A percentile compares a stretch with the other conserved stretches of the same genome.
Conservation (phyloP, 441 rosid genomes). For the Populus hybrid region DNA sequence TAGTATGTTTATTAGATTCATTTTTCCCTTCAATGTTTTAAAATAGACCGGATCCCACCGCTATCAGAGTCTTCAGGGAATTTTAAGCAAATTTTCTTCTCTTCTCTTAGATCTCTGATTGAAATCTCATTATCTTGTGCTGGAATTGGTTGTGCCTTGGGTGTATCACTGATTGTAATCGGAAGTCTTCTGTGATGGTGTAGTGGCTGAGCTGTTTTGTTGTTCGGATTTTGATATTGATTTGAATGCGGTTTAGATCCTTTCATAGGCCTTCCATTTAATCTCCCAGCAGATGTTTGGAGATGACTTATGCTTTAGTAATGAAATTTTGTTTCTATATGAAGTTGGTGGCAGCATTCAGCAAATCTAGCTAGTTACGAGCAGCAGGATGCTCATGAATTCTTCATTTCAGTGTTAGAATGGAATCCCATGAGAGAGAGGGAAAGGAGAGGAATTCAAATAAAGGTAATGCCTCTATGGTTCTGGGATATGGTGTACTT, state of each 20-base stretch:
- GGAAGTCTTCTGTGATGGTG: conserved; percentile 3
- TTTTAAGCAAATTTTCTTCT: neutral
- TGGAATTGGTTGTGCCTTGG: conserved; percentile 5
- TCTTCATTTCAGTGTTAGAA: conserved; percentile 79
- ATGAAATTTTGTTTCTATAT: conserved; percentile 34
- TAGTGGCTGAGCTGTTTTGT: neutral
- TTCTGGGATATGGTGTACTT: conserved; percentile 12
- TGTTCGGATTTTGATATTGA: conserved; percentile 7
- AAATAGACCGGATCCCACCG: neutral
- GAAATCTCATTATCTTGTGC: neutral
- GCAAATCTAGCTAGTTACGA: conserved; percentile 70
- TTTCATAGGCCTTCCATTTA: conserved; percentile 14
- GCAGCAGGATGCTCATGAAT: conserved; percentile 90
- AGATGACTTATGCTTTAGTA: conserved; percentile 28
- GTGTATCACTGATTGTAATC: neutral
- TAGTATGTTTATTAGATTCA: conserved; percentile 15
- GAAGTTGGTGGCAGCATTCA: conserved; percentile 94
- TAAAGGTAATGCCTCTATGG: conserved; percentile 48
- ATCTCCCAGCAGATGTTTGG: conserved; percentile 15
- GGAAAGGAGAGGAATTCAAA: conserved; percentile 43
- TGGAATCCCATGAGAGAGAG: conserved; percentile 70
- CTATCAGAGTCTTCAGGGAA: conserved; percentile 1
- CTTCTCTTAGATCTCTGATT: neutral
- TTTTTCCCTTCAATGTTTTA: neutral
- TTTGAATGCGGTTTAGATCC: conserved; percentile 16